A percentile compares a stretch with the other conserved stretches of the same genome.
Conservation (phyloP, 331 rosid species). For the Acacia pycnantha region DNA sequence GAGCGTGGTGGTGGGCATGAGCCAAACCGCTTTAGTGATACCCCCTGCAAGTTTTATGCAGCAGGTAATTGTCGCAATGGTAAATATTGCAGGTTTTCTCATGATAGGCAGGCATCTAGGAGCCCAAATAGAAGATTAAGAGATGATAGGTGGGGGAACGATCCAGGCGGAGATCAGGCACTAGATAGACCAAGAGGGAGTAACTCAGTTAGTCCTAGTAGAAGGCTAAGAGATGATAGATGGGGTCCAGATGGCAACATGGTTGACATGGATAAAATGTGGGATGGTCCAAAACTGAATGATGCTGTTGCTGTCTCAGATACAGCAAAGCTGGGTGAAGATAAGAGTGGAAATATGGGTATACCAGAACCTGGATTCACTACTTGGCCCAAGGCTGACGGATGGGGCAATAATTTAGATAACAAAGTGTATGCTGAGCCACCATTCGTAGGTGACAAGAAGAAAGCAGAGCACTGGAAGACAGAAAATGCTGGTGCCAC, state of each 20-base stretch:
- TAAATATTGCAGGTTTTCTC: slow-evolving; percentile 83
- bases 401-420: slow-evolving; percentile 48
- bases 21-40: slow-evolving; percentile 51
- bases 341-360: slow-evolving; percentile 41
- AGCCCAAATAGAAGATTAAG: slow-evolving; percentile 75
- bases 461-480: slow-evolving; percentile 52
- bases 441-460: slow-evolving; percentile 47
- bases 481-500: slow-evolving; percentile 46
- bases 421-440: slow-evolving; percentile 46
- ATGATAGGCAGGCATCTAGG: slow-evolving; percentile 55
- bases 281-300: slow-evolving; percentile 51
- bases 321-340: slow-evolving; percentile 51
- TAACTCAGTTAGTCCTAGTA: slow-evolving; percentile 62
- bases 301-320: slow-evolving; percentile 42
- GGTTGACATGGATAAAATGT: slow-evolving; percentile 42
- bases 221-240: slow-evolving; percentile 57
- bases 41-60: slow-evolving; percentile 84
- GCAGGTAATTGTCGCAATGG: slow-evolving; percentile 90
- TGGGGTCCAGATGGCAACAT: slow-evolving; percentile 45
- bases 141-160: slow-evolving; percentile 58
- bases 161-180: slow-evolving; percentile 47
- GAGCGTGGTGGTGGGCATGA: slow-evolving; percentile 67
- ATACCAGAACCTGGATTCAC: slow-evolving; percentile 45
- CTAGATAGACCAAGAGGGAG: slow-evolving; percentile 57
- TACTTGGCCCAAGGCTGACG: slow-evolving; percentile 55